Conservation (phyloP, 2,329 filamentous ascomycete species). For the Epicoccum nigrum region DNA sequence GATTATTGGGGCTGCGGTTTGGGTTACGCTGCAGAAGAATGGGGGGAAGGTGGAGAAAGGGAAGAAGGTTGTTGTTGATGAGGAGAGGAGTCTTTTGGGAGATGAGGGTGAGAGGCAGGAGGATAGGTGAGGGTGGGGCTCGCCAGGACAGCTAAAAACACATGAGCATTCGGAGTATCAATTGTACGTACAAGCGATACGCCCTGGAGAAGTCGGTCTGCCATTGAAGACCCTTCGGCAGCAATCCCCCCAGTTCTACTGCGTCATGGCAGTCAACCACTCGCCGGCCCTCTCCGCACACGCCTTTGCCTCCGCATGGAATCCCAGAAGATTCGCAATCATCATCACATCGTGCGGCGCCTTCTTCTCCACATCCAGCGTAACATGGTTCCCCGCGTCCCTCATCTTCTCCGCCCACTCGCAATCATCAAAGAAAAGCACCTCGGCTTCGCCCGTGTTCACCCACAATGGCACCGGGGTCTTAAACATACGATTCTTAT, state of each 20-base stretch:
- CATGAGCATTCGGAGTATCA: too few species aligned
- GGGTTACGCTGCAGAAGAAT: constrained; percentile 35
- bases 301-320: constrained; percentile 46
- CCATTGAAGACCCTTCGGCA: too few species aligned
- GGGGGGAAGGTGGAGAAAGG: constrained; percentile 2
- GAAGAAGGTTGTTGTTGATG: constrained; percentile 19
- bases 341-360: constrained; percentile 57
- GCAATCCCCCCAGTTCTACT: not conserved
- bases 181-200: too few species aligned
- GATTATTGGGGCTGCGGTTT: constrained; percentile 36
- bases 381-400: constrained; percentile 50
- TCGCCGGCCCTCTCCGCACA: constrained; percentile 48
- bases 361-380: constrained; percentile 49
- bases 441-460: constrained; percentile 50
- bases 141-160: too few species aligned
- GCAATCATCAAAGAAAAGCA: constrained; percentile 51
- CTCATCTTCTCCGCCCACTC: constrained; percentile 49
- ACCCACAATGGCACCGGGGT: constrained; percentile 51
- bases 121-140: not conserved
- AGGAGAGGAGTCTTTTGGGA: constrained; percentile 31
- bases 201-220: too few species aligned
- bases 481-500: constrained; percentile 47
- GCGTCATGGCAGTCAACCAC: constrained; percentile 36
- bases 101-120: constrained; percentile 1
- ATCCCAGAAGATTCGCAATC: constrained; percentile 51